phyloP scores from a whole-genome alignment of 2,329 filamentous ascomycete genomes.

The Verticillium zaregamsianum region DNA sequence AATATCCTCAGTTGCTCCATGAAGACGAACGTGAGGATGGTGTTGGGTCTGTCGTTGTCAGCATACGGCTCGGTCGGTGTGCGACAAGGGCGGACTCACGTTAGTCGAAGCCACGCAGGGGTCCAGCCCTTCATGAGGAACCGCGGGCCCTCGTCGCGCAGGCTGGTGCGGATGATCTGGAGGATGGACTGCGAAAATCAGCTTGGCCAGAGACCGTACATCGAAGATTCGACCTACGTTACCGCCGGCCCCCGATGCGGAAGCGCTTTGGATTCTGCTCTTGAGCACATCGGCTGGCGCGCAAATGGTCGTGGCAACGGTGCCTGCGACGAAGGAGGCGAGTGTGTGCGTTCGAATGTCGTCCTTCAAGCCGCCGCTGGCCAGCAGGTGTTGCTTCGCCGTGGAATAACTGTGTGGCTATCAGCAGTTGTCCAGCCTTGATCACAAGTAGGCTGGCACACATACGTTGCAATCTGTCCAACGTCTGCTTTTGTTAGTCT shows the following conservation, averaged over 20 bases:
- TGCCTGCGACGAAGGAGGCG: constrained; percentile 37
- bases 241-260: constrained; percentile 9
- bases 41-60: constrained; percentile 30
- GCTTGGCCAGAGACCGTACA: background rate
- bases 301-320: constrained; percentile 40
- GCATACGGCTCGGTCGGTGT: background rate
- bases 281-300: constrained; percentile 41
- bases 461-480: constrained; percentile 39
- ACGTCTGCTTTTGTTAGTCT: constrained; percentile 27
- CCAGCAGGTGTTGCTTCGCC: constrained; percentile 26
- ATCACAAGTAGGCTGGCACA: background rate
- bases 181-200: constrained; percentile 22
- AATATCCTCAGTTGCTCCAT: constrained; percentile 38
- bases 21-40: constrained; percentile 41
- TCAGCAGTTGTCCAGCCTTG: background rate
- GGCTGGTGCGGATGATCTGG: constrained; percentile 26
- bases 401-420: constrained; percentile 24
- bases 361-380: constrained; percentile 24
- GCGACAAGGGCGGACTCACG: constrained; percentile 22
- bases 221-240: constrained; percentile 9
- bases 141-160: constrained; percentile 31
- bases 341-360: constrained; percentile 34
- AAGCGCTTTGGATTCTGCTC: constrained; percentile 33
- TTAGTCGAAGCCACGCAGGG: constrained; percentile 38
- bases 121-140: constrained; percentile 44